These are phyloP conservation scores for Jamesozyma spencerorum DNA, from an alignment of 805 yeast species.

Conservation along the genomic window DNA sequence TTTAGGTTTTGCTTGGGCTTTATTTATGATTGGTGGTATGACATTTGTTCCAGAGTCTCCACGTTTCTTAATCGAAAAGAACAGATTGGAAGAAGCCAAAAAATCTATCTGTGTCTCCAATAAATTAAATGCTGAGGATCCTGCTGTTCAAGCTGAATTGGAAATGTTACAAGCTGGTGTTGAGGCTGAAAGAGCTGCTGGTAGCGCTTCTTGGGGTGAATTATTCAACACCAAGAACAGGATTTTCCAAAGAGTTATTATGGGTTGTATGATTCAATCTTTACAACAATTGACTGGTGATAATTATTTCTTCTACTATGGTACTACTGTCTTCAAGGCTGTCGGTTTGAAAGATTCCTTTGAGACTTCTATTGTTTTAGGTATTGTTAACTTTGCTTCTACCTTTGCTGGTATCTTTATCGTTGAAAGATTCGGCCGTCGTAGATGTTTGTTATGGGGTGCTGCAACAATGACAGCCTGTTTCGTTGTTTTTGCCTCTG, in stretches of 20 bases:
- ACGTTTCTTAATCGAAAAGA: conserved; percentile 49
- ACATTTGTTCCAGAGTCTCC: conserved; percentile 64
- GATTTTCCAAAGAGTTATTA: conserved; percentile 2
- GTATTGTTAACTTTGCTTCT: conserved; percentile 21
- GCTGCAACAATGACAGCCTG: conserved; percentile 2
- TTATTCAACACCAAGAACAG: conserved; percentile 53
- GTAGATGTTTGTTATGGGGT: conserved; percentile 32
- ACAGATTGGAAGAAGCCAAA: conserved; percentile 52
- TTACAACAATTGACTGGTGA: conserved; percentile 20
- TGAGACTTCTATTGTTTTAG: conserved; percentile 48
- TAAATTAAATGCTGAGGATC: conserved; percentile 44
- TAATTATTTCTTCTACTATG: not conserved
- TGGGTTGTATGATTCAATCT: conserved; percentile 3
- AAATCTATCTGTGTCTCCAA: conserved; percentile 49
- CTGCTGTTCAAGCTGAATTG: conserved; percentile 48
- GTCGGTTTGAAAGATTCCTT: conserved; percentile 40
- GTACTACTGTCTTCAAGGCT: conserved; percentile 1
- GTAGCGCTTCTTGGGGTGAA: conserved; percentile 57
- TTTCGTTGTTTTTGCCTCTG: conserved; percentile 2
- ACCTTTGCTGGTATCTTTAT: conserved; percentile 3
- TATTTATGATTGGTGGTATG: conserved; percentile 31
- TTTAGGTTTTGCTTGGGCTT: conserved; percentile 40
- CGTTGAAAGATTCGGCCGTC: conserved; percentile 3
- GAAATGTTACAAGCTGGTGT: conserved; percentile 51
- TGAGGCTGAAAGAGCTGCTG: conserved; percentile 50